phyloP scores from a whole-genome alignment of 257 asterid genomes.

The Lavandula angustifolia region DNA sequence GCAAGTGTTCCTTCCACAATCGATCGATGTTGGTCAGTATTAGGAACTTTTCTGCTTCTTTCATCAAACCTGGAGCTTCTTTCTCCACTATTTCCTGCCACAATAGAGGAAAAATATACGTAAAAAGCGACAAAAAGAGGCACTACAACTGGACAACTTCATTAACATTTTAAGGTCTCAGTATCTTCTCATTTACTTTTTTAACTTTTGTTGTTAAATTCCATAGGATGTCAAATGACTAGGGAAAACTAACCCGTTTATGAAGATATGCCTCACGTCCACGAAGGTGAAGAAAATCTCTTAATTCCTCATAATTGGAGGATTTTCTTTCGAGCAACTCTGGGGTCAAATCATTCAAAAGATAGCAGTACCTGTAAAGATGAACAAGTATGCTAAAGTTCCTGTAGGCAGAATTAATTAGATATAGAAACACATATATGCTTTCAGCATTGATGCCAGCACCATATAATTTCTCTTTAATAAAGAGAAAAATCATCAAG shows the following conservation, averaged over 20 bases:
- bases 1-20: conserved; percentile 99
- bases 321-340: conserved; percentile 48
- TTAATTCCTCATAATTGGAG: conserved; percentile 52
- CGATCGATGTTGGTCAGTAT: conserved; percentile 90
- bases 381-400: conserved; percentile 12
- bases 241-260: conserved; percentile 66
- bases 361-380: conserved; percentile 62
- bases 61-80: conserved; percentile 94
- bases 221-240: conserved; percentile 14
- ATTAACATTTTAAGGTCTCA: conserved; percentile 1
- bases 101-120: conserved; percentile 15
- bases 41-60: conserved; percentile 95
- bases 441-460: background rate
- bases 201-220: too few species aligned
- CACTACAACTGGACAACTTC: conserved; percentile 17
- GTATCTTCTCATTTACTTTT: background rate
- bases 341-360: conserved; percentile 62
- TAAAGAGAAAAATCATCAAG: background rate
- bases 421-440: background rate
- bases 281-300: conserved; percentile 59
- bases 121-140: background rate
- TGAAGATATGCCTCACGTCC: conserved; percentile 84
- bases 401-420: conserved; percentile 6
- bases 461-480: background rate
- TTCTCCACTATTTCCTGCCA: conserved; percentile 86